Conservation (phyloP, 164 flowering plant genomes). For the Liriodendron chinense region DNA sequence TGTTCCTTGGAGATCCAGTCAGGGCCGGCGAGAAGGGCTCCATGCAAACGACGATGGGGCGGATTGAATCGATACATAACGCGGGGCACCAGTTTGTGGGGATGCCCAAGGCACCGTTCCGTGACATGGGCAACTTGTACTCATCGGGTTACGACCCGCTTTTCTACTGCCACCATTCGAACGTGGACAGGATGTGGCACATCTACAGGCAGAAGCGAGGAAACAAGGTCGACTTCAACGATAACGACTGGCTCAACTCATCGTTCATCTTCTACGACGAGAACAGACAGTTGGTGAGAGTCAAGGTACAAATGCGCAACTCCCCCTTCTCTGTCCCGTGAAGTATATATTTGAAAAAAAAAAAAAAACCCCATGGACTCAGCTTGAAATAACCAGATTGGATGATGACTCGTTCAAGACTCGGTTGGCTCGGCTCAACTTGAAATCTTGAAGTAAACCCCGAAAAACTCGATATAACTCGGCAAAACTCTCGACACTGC, state of each 20-base stretch:
- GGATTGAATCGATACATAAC: slow-evolving; percentile 6
- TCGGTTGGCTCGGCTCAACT: no score
- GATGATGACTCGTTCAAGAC: no score
- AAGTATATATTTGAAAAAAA: no score
- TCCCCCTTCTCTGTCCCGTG: no score
- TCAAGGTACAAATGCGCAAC: no score
- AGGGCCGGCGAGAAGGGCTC: neutral
- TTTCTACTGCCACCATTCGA: slow-evolving; percentile 1
- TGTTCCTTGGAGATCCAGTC: slow-evolving; percentile 5
- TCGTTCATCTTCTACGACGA: neutral
- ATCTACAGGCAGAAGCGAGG: neutral
- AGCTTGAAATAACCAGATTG: no score
- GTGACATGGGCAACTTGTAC: slow-evolving; percentile 11
- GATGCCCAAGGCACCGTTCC: neutral
- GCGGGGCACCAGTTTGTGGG: slow-evolving; percentile 4
- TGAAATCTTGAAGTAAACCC: no score
- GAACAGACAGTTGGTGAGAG: neutral
- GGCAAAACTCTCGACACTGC: no score
- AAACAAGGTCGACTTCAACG: neutral
- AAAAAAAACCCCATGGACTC: no score
- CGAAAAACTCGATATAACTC: no score
- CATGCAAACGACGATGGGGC: neutral
- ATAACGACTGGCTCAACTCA: neutral
- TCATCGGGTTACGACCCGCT: neutral
- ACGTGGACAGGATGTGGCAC: neutral